Base-by-base conservation (phyloP, 2,329 filamentous ascomycete genomes). In the Lasiodiplodia citricola region DNA sequence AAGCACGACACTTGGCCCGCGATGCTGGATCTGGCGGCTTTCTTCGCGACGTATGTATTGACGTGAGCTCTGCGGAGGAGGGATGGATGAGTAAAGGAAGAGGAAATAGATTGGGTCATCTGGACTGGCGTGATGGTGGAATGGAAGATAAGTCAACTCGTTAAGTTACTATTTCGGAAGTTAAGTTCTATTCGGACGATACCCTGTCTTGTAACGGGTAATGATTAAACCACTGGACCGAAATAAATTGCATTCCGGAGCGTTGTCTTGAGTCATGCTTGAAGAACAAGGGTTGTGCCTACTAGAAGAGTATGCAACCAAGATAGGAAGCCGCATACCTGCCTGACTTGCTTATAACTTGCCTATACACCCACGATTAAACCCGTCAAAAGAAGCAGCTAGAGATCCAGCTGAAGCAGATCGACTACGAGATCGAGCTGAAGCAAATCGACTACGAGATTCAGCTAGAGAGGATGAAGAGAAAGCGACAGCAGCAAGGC, bases 31-130 rank as follows among this genome's bases (percentile, higher is more conserved):
- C 16, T 52, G 47, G 60, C 44, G 28, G 60, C 47, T 8, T 51
- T 64, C 7, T 52, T 64, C 18, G 60, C 60, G 28, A 64, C 47
- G 60, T 64, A 64, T 14, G 23, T 64, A 16, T 38, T 64, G 47
- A 64, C 47, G n/a, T 52, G 60, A 64, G 13, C 11, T 11, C 3
- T n/a, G 35, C 10, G 35, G 55, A 5, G 5, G 41, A 28, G 25
- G 3, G 41, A n/a, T 18, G 52, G 16, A 31, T 7, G 25, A 35
- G 31, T 35, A 31, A 21, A n/a, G 44, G 44, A 47, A 10, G 18
- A n/a, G 18, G 18, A 35, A 10, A 35, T 35, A 35, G 31, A 35
- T 47, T 16, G 44, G 44, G 44, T 47, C 44, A 47, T 35, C 31
- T 35, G 31, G 2, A 35, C 7, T 47, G 18, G 18, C 3, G 18